Evolutionary conservation across 2,329 filamentous ascomycete genomes (phyloP), one percentile per base, ranked within the genome.

Genomic region (Scolecobasidium constrictum): DNA sequence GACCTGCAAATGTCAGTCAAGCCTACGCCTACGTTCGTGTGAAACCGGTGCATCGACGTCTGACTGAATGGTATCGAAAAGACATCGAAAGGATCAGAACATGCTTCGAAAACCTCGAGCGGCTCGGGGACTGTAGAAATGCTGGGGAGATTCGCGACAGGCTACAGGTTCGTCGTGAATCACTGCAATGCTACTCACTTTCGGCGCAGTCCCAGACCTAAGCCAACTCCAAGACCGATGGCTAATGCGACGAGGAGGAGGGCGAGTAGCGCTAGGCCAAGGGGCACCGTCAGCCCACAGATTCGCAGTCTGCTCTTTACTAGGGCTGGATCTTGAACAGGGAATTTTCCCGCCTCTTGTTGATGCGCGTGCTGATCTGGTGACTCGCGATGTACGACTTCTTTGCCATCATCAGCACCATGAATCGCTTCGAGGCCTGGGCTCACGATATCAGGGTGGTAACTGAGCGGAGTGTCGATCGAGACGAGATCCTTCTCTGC

Each of bases 391-490:
- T 9, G 37, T 18, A 42, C 43, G 3, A 45, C 43, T 36, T 45
- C 43, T 23, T 35, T 40, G n/a, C 43, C 43, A 16, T 40, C 13
- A 21, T 42, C 19, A 11, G 12, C 9, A 7, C 17, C 17, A 16
- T 35, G 16, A 18, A 35, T 22, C 6, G 39, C 11, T 35, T 45
- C 43, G 6, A 45, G n/a, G 9, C 43, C 43, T 2, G 43, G 43
- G 2, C 36, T 42, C 1, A 35, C 21, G n/a, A 44, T 41, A 35
- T 44, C 42, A 11, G 42, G 42, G 17, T 44, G 42, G 3, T 45
- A 11, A 6, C 11, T 36, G 11, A 40, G 3, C 15, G 37, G 37
- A 6, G 37, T 31, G 11, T 20, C n/a, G 26, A 31, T n/a, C 9
- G 26, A 31, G 26, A n/a, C n/a, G 9, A 31, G 9, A 31, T 31